A percentile compares a stretch with the other conserved stretches of the same genome.
phyloP scores from a whole-genome alignment of 129 eudicot genomes.

The Solidago caesia region DNA sequence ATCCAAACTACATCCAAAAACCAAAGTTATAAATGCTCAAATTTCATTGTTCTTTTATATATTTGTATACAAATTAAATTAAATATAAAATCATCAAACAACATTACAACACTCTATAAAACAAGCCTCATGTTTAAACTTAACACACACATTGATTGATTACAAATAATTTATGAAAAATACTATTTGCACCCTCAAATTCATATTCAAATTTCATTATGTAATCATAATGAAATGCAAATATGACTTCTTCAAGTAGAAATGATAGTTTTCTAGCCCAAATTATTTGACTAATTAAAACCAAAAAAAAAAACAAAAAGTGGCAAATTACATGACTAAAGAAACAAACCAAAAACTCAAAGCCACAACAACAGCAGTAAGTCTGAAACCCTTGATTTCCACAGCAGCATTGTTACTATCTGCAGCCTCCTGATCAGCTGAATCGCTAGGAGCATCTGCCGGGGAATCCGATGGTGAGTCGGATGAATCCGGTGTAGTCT shows the following conservation, averaged over 20 bases:
- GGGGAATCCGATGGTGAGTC: slow-evolving; percentile 61
- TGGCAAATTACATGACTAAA: slow-evolving; percentile 36
- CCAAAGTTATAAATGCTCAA: slow-evolving; percentile 17
- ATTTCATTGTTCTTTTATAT: background rate
- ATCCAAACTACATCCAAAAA: slow-evolving; percentile 3
- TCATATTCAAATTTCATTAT: slow-evolving; percentile 36
- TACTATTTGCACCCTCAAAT: slow-evolving; percentile 11
- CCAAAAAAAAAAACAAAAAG: background rate
- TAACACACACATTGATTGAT: slow-evolving; percentile 18
- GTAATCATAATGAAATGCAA: slow-evolving; percentile 35
- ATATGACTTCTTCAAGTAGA: slow-evolving; percentile 23
- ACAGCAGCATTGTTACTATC: slow-evolving; percentile 39
- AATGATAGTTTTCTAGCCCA: slow-evolving; percentile 20
- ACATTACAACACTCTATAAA: slow-evolving; percentile 10
- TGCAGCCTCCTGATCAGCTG: slow-evolving; percentile 53
- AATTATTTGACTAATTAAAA: slow-evolving; percentile 22
- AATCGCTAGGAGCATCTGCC: slow-evolving; percentile 24
- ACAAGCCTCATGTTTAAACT: slow-evolving; percentile 27
- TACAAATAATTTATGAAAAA: slow-evolving; percentile 25
- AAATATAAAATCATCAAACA: slow-evolving; percentile 12
- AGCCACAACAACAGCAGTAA: slow-evolving; percentile 33
- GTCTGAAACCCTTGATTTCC: slow-evolving; percentile 40
- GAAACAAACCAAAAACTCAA: slow-evolving; percentile 43
- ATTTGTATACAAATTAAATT: slow-evolving; percentile 12
- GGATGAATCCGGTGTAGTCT: slow-evolving; percentile 43